Conservation (phyloP, 306 rosid species). For the Quercus bicolor region DNA sequence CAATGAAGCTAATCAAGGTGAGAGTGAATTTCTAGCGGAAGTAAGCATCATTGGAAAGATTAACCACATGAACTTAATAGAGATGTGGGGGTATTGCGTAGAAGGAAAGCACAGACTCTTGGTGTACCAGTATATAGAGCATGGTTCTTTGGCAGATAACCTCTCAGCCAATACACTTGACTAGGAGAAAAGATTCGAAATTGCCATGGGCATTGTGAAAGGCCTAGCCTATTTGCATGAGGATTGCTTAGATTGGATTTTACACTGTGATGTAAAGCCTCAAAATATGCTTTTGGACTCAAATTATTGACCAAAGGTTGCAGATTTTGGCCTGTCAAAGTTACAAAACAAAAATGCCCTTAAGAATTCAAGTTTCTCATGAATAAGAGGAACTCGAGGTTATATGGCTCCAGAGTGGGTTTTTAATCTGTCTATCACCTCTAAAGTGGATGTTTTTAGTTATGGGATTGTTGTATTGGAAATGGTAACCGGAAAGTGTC, state of each 20-base stretch:
- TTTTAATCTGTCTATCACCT: slow-evolving; percentile 30
- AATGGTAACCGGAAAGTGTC: slow-evolving; percentile 31
- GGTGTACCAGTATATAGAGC: slow-evolving; percentile 32
- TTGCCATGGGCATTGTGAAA: slow-evolving; percentile 32
- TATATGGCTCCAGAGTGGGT: slow-evolving; percentile 58
- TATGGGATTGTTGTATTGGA: slow-evolving; percentile 42
- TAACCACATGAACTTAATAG: slow-evolving; percentile 34
- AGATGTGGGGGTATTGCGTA: slow-evolving; percentile 38
- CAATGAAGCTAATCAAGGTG: slow-evolving; percentile 22
- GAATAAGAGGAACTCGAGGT: slow-evolving; percentile 46
- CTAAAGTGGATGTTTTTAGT: slow-evolving; percentile 48
- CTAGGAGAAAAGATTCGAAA: slow-evolving; percentile 24
- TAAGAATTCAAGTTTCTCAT: no score
- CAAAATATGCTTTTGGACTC: no score
- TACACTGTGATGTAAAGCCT: no score
- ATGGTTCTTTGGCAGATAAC: slow-evolving; percentile 26
- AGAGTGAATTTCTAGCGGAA: slow-evolving; percentile 37
- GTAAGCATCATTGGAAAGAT: slow-evolving; percentile 26
- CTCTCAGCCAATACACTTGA: slow-evolving; percentile 15
- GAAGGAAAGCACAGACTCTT: slow-evolving; percentile 30
- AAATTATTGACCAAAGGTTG: no score
- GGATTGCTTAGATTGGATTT: no score
- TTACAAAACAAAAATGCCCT: no score
- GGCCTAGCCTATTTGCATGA: slow-evolving; percentile 43
- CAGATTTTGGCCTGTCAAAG: no score